phyloP scores from a whole-genome alignment of 768 basidiomycete genomes.

The Mycena crocata region DNA sequence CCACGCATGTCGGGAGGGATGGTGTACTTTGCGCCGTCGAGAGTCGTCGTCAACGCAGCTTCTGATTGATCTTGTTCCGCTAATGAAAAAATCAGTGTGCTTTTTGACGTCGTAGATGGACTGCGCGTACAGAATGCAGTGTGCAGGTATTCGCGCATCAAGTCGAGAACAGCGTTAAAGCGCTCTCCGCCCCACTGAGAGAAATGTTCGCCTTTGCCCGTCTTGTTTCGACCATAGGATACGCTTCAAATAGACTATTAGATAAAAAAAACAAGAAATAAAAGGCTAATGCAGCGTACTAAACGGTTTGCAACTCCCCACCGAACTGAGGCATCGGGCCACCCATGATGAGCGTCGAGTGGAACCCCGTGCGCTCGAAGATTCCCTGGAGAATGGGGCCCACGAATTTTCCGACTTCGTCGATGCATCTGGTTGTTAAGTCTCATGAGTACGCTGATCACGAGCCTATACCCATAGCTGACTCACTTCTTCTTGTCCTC shows the following conservation, averaged over 20 bases:
- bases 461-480: too few species aligned
- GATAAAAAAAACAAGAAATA: too few species aligned
- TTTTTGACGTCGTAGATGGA: not conserved
- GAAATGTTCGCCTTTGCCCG: not conserved
- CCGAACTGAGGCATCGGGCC: not conserved
- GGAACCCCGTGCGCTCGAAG: not conserved
- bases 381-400: constrained; percentile 3
- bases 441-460: not conserved
- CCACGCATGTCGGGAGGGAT: too few species aligned
- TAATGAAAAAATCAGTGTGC: not conserved
- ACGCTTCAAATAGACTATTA: not conserved
- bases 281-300: not conserved
- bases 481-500: constrained; percentile 3
- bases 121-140: not conserved
- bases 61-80: not conserved
- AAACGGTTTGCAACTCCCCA: not conserved
- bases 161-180: not conserved
- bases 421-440: not conserved
- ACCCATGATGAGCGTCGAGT: not conserved
- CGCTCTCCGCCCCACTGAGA: not conserved
- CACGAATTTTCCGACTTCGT: not conserved
- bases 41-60: not conserved
- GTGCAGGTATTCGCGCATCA: not conserved
- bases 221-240: not conserved
- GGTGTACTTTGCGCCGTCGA: too few species aligned